A percentile compares a stretch with the other conserved stretches of the same genome.
These are phyloP conservation scores for Neurospora intermedia DNA, from an alignment of 495 filamentous ascomycete species.

Conservation along the genomic window DNA sequence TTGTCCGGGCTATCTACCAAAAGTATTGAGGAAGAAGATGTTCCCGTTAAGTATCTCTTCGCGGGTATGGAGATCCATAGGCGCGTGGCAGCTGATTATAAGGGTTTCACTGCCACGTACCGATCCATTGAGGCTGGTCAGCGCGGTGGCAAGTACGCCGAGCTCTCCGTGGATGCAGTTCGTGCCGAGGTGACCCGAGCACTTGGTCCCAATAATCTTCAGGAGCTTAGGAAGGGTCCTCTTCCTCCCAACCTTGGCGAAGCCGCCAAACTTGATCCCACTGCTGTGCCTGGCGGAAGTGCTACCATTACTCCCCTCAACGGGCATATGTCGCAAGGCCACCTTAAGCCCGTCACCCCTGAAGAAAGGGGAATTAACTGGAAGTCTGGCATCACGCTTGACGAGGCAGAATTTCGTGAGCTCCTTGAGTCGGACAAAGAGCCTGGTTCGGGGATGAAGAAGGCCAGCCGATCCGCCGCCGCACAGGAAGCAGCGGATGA, in stretches of 20 bases:
- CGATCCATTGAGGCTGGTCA: conserved; percentile 34
- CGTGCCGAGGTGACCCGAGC: not conserved
- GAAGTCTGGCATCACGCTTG: not conserved
- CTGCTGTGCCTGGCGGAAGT: not conserved
- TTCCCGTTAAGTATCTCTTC: conserved; percentile 35
- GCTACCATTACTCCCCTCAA: not conserved
- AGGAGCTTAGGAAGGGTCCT: not conserved
- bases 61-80: conserved; percentile 33
- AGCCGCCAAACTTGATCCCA: not conserved
- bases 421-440: not conserved
- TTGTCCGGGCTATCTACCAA: conserved; percentile 1
- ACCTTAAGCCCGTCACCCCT: not conserved
- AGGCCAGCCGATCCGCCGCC: not conserved
- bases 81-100: conserved; percentile 23
- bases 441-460: not conserved
- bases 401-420: not conserved
- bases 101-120: conserved; percentile 31
- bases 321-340: not conserved
- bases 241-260: not conserved
- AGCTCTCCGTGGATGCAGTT: conserved; percentile 33
- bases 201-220: not conserved
- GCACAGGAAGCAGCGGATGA: not conserved
- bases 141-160: conserved; percentile 27
- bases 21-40: conserved; percentile 7
- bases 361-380: not conserved